Conservation (phyloP, 202 grass and related monocot species). For the Carex arenaria region DNA sequence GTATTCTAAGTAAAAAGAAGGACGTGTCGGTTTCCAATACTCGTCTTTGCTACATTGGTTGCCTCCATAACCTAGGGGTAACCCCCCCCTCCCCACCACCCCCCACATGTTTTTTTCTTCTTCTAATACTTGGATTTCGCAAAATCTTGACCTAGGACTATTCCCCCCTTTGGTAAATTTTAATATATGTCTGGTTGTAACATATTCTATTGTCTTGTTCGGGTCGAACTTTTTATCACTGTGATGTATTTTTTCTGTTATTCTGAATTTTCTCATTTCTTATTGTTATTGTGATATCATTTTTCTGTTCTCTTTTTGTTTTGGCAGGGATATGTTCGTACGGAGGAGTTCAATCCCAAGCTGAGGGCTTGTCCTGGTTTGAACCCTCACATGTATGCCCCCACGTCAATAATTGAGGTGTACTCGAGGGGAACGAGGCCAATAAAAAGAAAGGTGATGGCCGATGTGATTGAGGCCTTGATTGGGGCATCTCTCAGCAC, state of each 20-base stretch:
- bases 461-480: slow-evolving; percentile 66
- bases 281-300: not conserved
- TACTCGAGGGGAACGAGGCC: slow-evolving; percentile 35
- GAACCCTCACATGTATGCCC: slow-evolving; percentile 7
- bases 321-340: slow-evolving; percentile 63
- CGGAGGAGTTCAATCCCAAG: slow-evolving; percentile 41
- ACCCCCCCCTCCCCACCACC: not conserved
- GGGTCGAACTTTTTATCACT: not conserved
- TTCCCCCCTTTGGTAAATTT: not conserved
- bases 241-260: not conserved
- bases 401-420: slow-evolving; percentile 30
- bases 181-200: not conserved
- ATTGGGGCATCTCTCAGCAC: slow-evolving; percentile 51
- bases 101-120: no score
- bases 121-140: not conserved
- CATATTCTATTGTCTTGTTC: not conserved
- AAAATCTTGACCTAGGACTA: not conserved
- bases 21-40: slow-evolving; percentile 68
- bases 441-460: slow-evolving; percentile 62
- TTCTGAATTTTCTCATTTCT: not conserved
- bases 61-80: slow-evolving; percentile 62
- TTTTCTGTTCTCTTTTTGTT: slow-evolving; percentile 15
- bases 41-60: slow-evolving; percentile 53
- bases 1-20: slow-evolving; percentile 67
- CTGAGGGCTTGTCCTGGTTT: slow-evolving; percentile 61